Base-by-base conservation (phyloP, 345 rosid species). In the Draba incana region DNA sequence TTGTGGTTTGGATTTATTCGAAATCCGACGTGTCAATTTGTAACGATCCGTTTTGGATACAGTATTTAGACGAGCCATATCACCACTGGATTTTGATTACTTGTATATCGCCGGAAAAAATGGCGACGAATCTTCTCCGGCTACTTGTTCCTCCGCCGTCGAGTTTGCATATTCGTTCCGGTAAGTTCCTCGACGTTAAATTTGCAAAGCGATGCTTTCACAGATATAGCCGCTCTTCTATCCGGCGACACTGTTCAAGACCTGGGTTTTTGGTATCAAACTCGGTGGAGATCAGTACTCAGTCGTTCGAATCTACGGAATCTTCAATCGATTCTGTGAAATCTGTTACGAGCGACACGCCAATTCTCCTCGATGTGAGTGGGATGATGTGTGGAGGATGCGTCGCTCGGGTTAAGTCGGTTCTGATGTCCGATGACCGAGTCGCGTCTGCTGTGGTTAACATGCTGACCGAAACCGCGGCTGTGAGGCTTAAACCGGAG, bases 311-410 rank as follows among this genome's bases (percentile, higher is more conserved):
- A 61, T 68, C 78, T 6, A 23, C 66, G 13, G 47, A 64, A 57
- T 42, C 64, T 44, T 58, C 81, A 1, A 37, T 53, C 4, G 57
- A 60, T 35, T 67, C 67, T 23, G 24, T 66, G n/a, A 70, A 66
- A 39, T 49, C 54, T 8, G 37, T 74, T 12, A 27, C 74, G 10
- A 66, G 70, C 20, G 83, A 84, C 46, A 68, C 79, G 39, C 84
- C 84, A 2, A 55, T 88, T 53, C 90, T 90, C 35, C 92, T 90
- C 37, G 88, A 87, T 48, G 95, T 94, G 59, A 68, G 75, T 46
- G 96, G 96, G 52, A 90, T 90, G 96, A 91, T 94, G 96, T 94
- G 96, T 68, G 98, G 97, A 37, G 87, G 88, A 20, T 93, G 98
- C 59, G 97, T 87, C 5, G 80, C 95, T 10, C 89, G 97, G 24